Conservation (phyloP, 768 basidiomycete species). For the Suillus alpinus region DNA sequence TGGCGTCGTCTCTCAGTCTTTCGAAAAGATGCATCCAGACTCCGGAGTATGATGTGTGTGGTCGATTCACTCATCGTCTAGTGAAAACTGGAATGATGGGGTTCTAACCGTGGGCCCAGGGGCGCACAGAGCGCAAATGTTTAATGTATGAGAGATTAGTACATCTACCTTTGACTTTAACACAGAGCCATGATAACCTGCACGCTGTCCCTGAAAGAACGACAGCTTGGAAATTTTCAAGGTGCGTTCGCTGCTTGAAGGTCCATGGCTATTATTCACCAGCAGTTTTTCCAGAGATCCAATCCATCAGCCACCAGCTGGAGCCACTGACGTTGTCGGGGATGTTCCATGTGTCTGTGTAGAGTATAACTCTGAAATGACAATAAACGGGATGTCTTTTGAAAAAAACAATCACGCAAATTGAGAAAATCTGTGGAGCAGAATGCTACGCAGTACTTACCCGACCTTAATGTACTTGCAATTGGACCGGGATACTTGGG, state of each 20-base stretch:
- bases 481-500: neutral
- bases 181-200: neutral
- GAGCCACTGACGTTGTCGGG: neutral
- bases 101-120: neutral
- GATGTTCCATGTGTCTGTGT: neutral
- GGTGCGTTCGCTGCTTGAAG: too few species aligned
- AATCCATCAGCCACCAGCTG: neutral
- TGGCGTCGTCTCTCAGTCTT: neutral
- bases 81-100: neutral
- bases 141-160: neutral
- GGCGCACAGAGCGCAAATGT: neutral
- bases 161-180: neutral
- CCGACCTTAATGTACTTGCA: neutral
- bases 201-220: neutral
- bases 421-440: neutral
- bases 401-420: neutral
- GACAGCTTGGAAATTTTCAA: neutral
- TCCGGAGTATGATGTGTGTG: neutral
- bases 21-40: neutral
- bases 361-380: neutral
- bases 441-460: neutral
- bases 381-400: neutral
- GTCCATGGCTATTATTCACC: too few species aligned
- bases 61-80: neutral
- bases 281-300: neutral